Conservation (phyloP, 208 protist species). For the Porcisia hertigi region DNA sequence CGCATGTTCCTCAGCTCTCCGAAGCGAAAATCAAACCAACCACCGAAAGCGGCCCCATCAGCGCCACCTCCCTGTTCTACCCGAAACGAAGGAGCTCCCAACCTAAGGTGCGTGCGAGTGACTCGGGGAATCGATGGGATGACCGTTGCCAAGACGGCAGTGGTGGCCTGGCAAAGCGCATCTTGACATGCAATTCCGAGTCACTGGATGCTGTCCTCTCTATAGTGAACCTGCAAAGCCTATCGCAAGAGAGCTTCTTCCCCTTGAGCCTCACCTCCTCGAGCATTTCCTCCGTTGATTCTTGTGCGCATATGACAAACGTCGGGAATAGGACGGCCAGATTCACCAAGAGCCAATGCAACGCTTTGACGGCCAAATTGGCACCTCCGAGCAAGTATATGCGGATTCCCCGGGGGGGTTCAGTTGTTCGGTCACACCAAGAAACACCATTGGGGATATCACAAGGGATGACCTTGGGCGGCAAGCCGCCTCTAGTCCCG, state of each 20-base stretch:
- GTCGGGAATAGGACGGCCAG: neutral
- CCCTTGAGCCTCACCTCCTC: slow-evolving; percentile 31
- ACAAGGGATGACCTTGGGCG: neutral
- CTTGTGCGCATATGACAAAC: neutral
- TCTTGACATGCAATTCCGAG: slow-evolving; percentile 10
- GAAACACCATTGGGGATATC: slow-evolving; percentile 2
- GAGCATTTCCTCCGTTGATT: neutral
- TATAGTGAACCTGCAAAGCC: slow-evolving; percentile 60
- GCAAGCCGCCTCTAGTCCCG: neutral
- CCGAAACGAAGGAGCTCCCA: neutral
- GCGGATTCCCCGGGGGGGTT: neutral
- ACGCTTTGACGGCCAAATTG: neutral
- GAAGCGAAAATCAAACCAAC: slow-evolving; percentile 1
- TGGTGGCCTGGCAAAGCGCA: neutral
- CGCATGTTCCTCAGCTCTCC: slow-evolving; percentile 16
- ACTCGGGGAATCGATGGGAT: neutral
- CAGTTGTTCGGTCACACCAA: slow-evolving; percentile 4
- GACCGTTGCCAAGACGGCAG: neutral
- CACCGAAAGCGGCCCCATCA: slow-evolving; percentile 3
- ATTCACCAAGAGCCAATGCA: neutral
- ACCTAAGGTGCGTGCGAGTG: neutral
- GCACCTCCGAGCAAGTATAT: neutral
- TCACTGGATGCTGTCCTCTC: slow-evolving; percentile 59
- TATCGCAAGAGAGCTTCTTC: slow-evolving; percentile 9
- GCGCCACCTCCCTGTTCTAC: neutral